These are phyloP conservation scores for Globisporangium carolinianum DNA, from an alignment of 352 stramenopile genomes.

Conservation along the genomic window DNA sequence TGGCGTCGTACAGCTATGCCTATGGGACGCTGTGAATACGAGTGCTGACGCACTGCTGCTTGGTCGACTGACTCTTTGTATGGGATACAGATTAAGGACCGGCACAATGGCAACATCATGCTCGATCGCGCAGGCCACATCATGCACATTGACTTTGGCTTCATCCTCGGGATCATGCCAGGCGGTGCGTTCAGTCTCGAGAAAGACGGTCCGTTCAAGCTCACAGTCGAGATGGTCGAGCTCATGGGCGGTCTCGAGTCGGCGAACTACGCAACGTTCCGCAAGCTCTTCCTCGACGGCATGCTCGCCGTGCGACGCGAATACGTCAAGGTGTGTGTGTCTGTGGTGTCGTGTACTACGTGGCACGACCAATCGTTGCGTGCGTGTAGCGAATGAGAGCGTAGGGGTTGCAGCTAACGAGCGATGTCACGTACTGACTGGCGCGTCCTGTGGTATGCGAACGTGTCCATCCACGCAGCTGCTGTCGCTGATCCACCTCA, in stretches of 20 bases:
- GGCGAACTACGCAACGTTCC: conserved; percentile 73
- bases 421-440: too few species aligned
- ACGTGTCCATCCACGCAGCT: conserved; percentile 19
- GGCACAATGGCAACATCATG: conserved; percentile 97
- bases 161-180: conserved; percentile 91
- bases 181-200: conserved; percentile 93
- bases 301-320: conserved; percentile 88
- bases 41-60: too few species aligned
- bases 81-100: conserved; percentile 79
- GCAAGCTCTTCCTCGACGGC: conserved; percentile 85
- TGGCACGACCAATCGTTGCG: too few species aligned
- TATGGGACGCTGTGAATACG: too few species aligned
- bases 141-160: conserved; percentile 97
- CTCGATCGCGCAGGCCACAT: conserved; percentile 88
- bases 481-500: conserved; percentile 88
- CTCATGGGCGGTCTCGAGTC: conserved; percentile 83
- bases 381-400: too few species aligned
- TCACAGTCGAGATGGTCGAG: conserved; percentile 92
- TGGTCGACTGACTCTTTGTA: background rate
- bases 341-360: background rate
- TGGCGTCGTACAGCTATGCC: too few species aligned
- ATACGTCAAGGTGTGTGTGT: conserved; percentile 46
- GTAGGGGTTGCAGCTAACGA: too few species aligned
- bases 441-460: too few species aligned
- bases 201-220: conserved; percentile 91